phyloP scores from a whole-genome alignment of 768 basidiomycete species.

The Pisolithus sp. region DNA sequence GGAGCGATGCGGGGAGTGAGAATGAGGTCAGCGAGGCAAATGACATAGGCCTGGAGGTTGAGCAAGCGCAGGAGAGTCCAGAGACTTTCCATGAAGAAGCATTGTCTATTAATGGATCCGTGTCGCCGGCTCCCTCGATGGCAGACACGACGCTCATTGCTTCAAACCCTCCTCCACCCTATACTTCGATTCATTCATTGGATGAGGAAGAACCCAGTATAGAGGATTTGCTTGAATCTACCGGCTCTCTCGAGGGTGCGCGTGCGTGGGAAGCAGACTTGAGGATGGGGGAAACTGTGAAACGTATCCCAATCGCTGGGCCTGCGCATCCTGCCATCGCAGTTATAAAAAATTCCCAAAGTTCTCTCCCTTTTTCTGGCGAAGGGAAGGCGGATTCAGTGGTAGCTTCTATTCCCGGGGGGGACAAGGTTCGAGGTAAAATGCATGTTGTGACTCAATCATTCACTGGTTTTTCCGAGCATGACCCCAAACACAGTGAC shows the following conservation, averaged over 20 bases:
- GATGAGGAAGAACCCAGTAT: constrained; percentile 22
- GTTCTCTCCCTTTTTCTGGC: background rate
- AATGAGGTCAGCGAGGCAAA: background rate
- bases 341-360: background rate
- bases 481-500: background rate
- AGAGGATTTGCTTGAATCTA: constrained; percentile 22
- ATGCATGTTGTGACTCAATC: constrained; percentile 26
- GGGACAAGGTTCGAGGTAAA: constrained; percentile 6
- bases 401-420: constrained; percentile 5
- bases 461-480: constrained; percentile 15
- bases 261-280: constrained; percentile 28
- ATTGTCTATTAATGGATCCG: background rate
- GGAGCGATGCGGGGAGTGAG: constrained; percentile 20
- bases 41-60: too few species aligned
- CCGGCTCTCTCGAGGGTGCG: constrained; percentile 20
- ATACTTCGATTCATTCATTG: constrained; percentile 4
- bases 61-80: background rate
- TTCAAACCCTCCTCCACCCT: constrained; percentile 1
- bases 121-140: background rate
- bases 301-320: constrained; percentile 14
- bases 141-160: background rate
- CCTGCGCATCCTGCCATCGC: background rate
- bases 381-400: background rate
- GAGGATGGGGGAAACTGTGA: constrained; percentile 25
- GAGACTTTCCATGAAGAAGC: background rate